Conservation (phyloP, 306 rosid species). For the Dryas drummondii region DNA sequence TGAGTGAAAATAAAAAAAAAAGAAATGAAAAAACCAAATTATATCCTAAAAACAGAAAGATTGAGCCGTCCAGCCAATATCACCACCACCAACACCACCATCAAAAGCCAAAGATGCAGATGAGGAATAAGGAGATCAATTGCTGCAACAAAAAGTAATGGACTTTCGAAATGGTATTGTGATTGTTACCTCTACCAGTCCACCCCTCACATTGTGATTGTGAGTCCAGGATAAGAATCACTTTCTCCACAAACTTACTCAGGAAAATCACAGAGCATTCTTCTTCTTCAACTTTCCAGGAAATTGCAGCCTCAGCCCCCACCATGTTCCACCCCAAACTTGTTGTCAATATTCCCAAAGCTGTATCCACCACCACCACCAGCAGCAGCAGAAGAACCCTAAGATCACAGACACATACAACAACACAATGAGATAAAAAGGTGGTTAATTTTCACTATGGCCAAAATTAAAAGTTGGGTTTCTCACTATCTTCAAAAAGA, state of each 20-base stretch:
- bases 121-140: conserved; percentile 26
- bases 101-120: conserved; percentile 36
- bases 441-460: background rate
- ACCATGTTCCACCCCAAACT: conserved; percentile 23
- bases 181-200: conserved; percentile 13
- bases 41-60: conserved; percentile 42
- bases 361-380: conserved; percentile 14
- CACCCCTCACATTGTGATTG: conserved; percentile 22
- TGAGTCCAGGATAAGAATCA: conserved; percentile 23
- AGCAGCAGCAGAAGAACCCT: conserved; percentile 18
- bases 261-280: conserved; percentile 16
- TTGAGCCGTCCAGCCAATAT: conserved; percentile 95
- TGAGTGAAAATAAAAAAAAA: background rate
- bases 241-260: conserved; percentile 22
- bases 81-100: conserved; percentile 52
- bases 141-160: conserved; percentile 30
- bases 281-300: conserved; percentile 26
- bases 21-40: conserved; percentile 11
- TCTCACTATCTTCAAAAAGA: background rate
- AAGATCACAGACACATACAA: conserved; percentile 14
- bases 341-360: conserved; percentile 8
- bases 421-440: conserved; percentile 6
- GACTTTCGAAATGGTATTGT: conserved; percentile 23
- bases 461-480: background rate
- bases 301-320: conserved; percentile 20